Evolutionary conservation across 129 eudicot species (phyloP), one percentile per base, ranked within the genome.

Genomic region (Helianthus annuus): DNA sequence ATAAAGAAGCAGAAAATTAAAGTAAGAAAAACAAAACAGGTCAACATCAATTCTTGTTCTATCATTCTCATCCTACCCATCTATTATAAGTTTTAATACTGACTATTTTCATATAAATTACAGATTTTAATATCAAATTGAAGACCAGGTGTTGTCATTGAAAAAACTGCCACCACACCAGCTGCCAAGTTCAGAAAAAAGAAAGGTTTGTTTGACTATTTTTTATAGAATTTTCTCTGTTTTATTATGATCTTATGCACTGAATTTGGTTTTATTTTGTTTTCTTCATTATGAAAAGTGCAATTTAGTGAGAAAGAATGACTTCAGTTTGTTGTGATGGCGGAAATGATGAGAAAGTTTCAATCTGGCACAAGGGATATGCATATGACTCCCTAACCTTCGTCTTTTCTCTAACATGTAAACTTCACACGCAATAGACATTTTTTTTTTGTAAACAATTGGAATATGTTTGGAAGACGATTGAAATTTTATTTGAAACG

Each of bases 331-430:
- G 91, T 95, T 80, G 88, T 97, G 12, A 86, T 83, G 83, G 99
- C 97, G 15, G 97, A 95, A 83, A 86, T 90, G 94, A 80, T 90
- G 91, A 88, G 74, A 59, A 95, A 90, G 76, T 90, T 95, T 69
- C 97, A 95, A 40, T 86, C 97, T 6, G 85, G 86, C 82, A 90
- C 99, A 14, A 84, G 96, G 81, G 88, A 86, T 44, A 1, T 78
- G 70, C 68, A 90, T 74, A 74, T 85, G 40, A 72, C 92, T 44
- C 78, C 86, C 34, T 62, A 55, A 19, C 32, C 55, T 80, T 60
- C 76, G 75, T 69, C 75, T 69, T 84, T 86, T 0, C 10, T 61
- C 36, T 71, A 85, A 64, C 75, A 87, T 55, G 96, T 87, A 83
- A 81, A 2, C 11, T 2, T 55, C 40, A 39, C 6, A 39, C 2